Conservation (phyloP, 2,329 filamentous ascomycete genomes). For the Hypoxylon sp. region DNA sequence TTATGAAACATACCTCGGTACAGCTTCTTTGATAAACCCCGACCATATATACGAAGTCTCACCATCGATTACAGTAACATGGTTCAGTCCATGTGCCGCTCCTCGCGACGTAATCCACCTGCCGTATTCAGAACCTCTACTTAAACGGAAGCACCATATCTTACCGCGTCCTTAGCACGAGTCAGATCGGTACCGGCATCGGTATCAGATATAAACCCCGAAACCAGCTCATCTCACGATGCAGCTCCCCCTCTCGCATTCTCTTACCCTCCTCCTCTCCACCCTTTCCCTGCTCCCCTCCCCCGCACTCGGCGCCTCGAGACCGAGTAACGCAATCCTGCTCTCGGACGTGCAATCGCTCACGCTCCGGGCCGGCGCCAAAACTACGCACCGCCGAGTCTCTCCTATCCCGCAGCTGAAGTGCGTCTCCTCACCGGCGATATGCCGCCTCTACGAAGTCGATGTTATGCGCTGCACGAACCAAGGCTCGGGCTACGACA, state of each 20-base stretch:
- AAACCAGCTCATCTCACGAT: conserved; percentile 28
- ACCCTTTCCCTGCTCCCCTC: conserved; percentile 43
- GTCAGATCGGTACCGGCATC: conserved; percentile 8
- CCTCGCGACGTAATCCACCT: conserved; percentile 11
- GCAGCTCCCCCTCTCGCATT: conserved; percentile 22
- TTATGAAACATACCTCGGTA: conserved; percentile 12
- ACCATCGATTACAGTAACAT: conserved; percentile 5
- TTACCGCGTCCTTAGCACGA: background rate
- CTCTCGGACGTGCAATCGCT: conserved; percentile 79
- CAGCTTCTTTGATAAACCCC: conserved; percentile 1
- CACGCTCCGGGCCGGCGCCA: conserved; percentile 76
- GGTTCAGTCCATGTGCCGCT: conserved; percentile 14
- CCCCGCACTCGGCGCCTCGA: conserved; percentile 43
- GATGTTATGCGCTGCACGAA: conserved; percentile 93
- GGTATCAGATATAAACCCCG: conserved; percentile 8
- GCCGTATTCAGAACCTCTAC: background rate
- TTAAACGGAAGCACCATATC: background rate
- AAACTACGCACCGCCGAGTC: conserved; percentile 83
- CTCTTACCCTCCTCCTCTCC: conserved; percentile 35
- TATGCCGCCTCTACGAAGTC: conserved; percentile 79
- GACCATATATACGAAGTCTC: conserved; percentile 3
- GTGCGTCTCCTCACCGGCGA: conserved; percentile 76
- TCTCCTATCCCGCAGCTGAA: conserved; percentile 82
- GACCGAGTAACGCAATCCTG: conserved; percentile 68
- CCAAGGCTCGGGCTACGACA: conserved; percentile 82